These are phyloP conservation scores for Chaetomium tenue DNA, from an alignment of 495 filamentous ascomycete species.

Conservation along the genomic window DNA sequence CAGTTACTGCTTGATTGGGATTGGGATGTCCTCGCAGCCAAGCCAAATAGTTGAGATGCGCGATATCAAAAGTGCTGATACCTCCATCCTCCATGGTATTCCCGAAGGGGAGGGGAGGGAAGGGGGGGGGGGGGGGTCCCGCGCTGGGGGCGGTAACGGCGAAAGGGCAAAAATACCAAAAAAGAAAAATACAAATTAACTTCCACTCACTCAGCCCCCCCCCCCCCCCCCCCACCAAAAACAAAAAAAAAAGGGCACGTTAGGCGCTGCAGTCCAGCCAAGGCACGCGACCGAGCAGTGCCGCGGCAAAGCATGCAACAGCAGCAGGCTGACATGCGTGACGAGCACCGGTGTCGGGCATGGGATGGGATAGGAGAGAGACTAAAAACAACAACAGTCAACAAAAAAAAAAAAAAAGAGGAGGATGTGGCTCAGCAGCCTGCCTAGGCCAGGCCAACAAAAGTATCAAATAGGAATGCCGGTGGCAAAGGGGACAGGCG, in stretches of 20 bases:
- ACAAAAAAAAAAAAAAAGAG: background rate
- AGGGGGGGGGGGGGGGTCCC: background rate
- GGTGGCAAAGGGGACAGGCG: background rate
- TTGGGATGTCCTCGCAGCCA: background rate
- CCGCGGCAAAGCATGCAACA: background rate
- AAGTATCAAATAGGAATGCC: background rate
- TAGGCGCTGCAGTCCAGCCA: background rate
- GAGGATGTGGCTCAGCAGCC: background rate
- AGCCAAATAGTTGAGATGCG: no score
- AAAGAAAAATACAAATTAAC: no score
- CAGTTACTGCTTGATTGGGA: background rate
- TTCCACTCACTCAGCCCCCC: no score
- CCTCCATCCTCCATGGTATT: no score
- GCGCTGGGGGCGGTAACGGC: slow-evolving; percentile 1
- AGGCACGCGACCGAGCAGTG: background rate
- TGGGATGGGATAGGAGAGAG: background rate
- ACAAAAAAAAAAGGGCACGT: background rate
- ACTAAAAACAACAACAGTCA: background rate
- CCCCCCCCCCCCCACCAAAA: no score
- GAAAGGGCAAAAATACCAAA: background rate
- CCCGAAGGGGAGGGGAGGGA: background rate
- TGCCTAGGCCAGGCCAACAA: background rate
- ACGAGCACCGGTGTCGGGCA: background rate
- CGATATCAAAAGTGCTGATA: background rate
- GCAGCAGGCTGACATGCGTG: background rate